These are phyloP conservation scores for Platismatia glauca DNA, from an alignment of 495 filamentous ascomycete species.

Conservation along the genomic window DNA sequence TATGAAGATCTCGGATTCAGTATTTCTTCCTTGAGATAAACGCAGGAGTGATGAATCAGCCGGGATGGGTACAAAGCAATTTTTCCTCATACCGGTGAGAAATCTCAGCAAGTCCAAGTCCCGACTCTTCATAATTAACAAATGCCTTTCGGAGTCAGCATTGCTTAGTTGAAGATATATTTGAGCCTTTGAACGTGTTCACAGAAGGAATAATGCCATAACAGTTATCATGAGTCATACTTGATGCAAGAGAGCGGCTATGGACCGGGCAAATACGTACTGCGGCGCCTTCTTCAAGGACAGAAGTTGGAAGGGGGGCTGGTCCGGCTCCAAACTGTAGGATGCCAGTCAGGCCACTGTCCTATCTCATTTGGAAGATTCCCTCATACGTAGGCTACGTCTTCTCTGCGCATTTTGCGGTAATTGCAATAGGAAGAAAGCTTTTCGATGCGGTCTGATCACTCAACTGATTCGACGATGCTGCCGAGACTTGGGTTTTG, in stretches of 20 bases:
- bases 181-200: no score
- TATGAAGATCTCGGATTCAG: conserved; percentile 49
- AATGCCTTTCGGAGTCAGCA: conserved; percentile 46
- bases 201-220: no score
- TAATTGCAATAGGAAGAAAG: not conserved
- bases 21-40: not conserved
- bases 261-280: no score
- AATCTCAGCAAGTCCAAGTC: conserved; percentile 74
- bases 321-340: conserved; percentile 76
- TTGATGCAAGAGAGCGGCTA: no score
- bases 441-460: not conserved
- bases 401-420: not conserved
- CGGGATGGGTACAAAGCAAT: not conserved
- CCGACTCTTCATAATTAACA: conserved; percentile 70
- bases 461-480: not conserved
- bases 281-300: conserved; percentile 59
- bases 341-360: conserved; percentile 29
- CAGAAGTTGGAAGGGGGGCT: conserved; percentile 66
- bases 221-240: no score
- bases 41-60: not conserved
- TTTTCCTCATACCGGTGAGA: conserved; percentile 48
- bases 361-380: conserved; percentile 57
- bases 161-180: no score
- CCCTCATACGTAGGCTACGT: not conserved
- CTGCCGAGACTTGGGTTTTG: no score